These are phyloP conservation scores for Calonectria fujianensis DNA, from an alignment of 2,329 filamentous ascomycete species.

Conservation along the genomic window DNA sequence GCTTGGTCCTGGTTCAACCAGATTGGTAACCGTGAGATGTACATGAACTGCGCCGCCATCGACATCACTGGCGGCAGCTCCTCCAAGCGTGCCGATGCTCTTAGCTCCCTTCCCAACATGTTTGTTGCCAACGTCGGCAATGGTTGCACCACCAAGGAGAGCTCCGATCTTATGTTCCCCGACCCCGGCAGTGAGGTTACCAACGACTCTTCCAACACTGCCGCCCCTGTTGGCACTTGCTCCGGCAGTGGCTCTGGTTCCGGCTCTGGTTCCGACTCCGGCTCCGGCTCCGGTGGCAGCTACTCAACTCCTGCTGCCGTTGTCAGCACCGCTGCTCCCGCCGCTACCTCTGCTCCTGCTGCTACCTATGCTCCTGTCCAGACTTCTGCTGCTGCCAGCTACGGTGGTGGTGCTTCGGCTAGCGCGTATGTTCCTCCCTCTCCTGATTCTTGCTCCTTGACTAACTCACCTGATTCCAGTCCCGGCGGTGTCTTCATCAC, in stretches of 20 bases:
- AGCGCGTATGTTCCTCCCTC: constrained; percentile 53
- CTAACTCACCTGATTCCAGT: constrained; percentile 54
- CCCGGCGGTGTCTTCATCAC: constrained; percentile 68
- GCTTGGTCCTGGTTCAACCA: constrained; percentile 88
- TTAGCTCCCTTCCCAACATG: constrained; percentile 77
- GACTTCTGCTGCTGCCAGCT: constrained; percentile 48
- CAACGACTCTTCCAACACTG: constrained; percentile 60
- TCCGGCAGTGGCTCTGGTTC: constrained; percentile 40
- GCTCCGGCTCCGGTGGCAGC: constrained; percentile 41
- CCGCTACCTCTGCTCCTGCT: constrained; percentile 42
- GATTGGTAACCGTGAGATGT: constrained; percentile 87
- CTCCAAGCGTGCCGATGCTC: constrained; percentile 61
- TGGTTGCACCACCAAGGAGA: constrained; percentile 75
- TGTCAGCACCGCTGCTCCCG: constrained; percentile 32
- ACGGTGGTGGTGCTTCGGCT: constrained; percentile 46
- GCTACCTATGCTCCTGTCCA: constrained; percentile 45
- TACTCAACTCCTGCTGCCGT: constrained; percentile 46
- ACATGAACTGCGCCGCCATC: constrained; percentile 89
- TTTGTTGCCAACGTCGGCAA: constrained; percentile 82
- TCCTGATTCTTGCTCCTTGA: constrained; percentile 12
- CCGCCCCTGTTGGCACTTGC: constrained; percentile 61
- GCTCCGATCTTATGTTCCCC: constrained; percentile 78
- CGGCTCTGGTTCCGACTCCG: constrained; percentile 34
- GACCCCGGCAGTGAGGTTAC: constrained; percentile 76
- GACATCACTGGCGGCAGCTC: constrained; percentile 70